Evolutionary conservation across 176 grass and related monocot species (phyloP), one percentile per base, ranked within the genome.

Genomic region (Tuctoria greenei): DNA sequence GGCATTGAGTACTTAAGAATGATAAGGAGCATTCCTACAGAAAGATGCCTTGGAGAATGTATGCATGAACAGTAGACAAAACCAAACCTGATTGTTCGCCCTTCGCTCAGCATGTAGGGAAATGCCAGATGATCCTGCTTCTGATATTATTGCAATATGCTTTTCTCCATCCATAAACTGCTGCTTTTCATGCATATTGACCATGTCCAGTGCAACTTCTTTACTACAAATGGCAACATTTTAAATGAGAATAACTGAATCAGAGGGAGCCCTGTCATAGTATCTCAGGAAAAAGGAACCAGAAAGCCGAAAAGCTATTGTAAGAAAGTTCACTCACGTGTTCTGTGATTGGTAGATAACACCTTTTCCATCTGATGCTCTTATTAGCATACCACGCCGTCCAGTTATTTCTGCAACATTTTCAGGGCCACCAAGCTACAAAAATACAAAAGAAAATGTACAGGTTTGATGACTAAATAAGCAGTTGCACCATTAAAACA

Each of bases 361-460:
- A 73, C 93, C 86, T 84, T 86, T 97, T 81, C 90, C 88, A 69
- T 85, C 88, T 78, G 90, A 85, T 66, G 88, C 59, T 85, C 93
- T 93, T 70, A 91, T 50, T 5, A 97, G 78, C 90, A 97, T 97
- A 72, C 93, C 88, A 40, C 88, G 87, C 26, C 93, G 74, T 45
- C 93, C 93, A 87, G 93, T 97, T 72, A 97, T 89, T 90, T 97
- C 93, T 55, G 93, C 86, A 62, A 97, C 93, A 89, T 91, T 91
- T n/a, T 97, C 81, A 81, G 93, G 90, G 16, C 93, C 93, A 66
- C 93, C 93, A 66, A 97, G 74, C 93, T 96, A 70, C 61, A 84
- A 69, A 81, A 86, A 77, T 77, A 52, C 16, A 55, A 59, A 61
- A 54, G 35, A 15, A 20, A 40, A 75, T 27, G 18, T 38, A 78